phyloP scores from a whole-genome alignment of 306 rosid species.

The Quercus berberidifolia region DNA sequence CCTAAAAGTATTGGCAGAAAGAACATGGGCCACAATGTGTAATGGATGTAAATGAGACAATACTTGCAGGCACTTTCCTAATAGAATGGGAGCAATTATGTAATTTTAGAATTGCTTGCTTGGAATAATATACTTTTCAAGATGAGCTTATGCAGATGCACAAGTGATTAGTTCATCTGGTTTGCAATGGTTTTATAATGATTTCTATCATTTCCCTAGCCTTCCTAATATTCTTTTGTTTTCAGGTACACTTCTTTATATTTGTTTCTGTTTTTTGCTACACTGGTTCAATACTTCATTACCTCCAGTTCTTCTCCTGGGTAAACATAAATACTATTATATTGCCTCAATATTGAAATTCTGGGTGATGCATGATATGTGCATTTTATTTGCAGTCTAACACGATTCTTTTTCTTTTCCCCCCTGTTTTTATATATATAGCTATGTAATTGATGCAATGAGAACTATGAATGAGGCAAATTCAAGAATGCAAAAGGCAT shows the following conservation, averaged over 20 bases:
- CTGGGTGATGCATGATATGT: slow-evolving; percentile 7
- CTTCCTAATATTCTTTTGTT: slow-evolving; percentile 16
- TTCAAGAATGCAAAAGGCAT: slow-evolving; percentile 31
- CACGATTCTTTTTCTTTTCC: slow-evolving; percentile 7
- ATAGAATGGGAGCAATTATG: background rate
- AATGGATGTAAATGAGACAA: background rate
- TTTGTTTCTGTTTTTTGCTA: slow-evolving; percentile 59
- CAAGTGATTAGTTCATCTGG: background rate
- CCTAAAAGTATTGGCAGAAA: background rate
- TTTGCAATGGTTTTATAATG: slow-evolving; percentile 4
- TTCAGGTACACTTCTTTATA: slow-evolving; percentile 72
- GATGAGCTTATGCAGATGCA: background rate
- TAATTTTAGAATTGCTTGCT: background rate
- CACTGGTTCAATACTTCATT: slow-evolving; percentile 71
- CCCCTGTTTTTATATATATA: slow-evolving; percentile 13
- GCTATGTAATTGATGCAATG: slow-evolving; percentile 81
- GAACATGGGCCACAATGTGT: background rate
- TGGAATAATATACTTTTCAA: background rate
- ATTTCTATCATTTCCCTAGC: slow-evolving; percentile 6
- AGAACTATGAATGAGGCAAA: slow-evolving; percentile 46
- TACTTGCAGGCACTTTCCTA: background rate
- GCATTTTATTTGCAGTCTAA: slow-evolving; percentile 14
- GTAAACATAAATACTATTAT: slow-evolving; percentile 40
- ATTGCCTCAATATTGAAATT: slow-evolving; percentile 5
- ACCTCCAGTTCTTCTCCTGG: slow-evolving; percentile 90